Evolutionary conservation across 2,329 filamentous ascomycete genomes (phyloP), one percentile per base, ranked within the genome.

Genomic region (Capronia americana): DNA sequence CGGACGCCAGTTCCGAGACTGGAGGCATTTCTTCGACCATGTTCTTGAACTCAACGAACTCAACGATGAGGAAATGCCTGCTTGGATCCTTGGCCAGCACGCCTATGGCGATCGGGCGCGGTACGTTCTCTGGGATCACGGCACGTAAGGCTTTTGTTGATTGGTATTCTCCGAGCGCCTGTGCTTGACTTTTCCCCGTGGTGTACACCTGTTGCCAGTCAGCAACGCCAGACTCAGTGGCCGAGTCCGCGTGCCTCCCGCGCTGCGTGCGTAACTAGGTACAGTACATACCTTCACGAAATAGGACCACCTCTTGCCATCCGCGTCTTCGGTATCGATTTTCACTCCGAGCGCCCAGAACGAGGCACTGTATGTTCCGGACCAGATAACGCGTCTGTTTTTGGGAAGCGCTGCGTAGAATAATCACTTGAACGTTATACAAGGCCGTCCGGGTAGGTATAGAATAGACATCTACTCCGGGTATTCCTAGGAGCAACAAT

Each of bases 1-100:
- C 34, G 2, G 34, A 14, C 4, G 32, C 34, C 10, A 57, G 32
- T 10, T 10, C 20, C 8, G 11, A 12, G 24, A n/a, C 3, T 3
- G 55, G 55, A 24, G 34, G 55, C 20, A 57, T 26, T n/a, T 46
- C 32, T 44, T 57, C 55, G 4, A 24, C 24, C 20, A 57, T 41
- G 8, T 57, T 23, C 14, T 44, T 24, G 55, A 24, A 57, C 34
- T 46, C 55, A 14, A 41, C 20, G 55, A 24, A 57, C 34, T 46
- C 55, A 14, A 41, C 20, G 34, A 57, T 34, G 4, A 20, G 41
- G 34, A 26, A 57, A 44, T 57, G 20, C 23, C n/a, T 57, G 55
- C 20, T 44, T 46, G 32, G 17, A 17, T 41, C 32, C 23, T 26
- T 4, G 1, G 32, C n/a, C 12, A 44, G 23, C 2, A 24, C 20